Evolutionary conservation across 108 stramenopile species (phyloP), one percentile per base, ranked within the genome.

Genomic region (Nitzschia inconspicua): DNA sequence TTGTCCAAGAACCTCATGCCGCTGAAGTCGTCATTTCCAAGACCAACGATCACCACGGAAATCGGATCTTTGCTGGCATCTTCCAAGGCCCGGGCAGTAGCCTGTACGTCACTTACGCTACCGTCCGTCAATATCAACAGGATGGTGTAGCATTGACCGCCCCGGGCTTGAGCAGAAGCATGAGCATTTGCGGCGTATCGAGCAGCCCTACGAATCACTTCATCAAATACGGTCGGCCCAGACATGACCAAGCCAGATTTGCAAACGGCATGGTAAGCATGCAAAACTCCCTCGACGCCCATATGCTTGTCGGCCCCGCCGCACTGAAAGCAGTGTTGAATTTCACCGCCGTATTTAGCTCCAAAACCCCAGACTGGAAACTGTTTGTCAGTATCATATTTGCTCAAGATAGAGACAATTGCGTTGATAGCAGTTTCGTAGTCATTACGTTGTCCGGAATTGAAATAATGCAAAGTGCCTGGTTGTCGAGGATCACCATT

Each of bases 81-180:
- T 13, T 47, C 57, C n/a, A 90, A 47, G 22, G 51, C 32, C 39
- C 50, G 37, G 40, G 83, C 78, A 4, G 93, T 93, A n/a, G 75
- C 84, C 23, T 80, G 59, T 46, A 88, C 71, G 65, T 96, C 93
- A n/a, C 75, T 68, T 25, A 96, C 89, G 47, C 76, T 74, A 36
- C 95, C 95, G 50, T 96, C 95, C 0, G 95, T 94, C 40, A 96
- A 59, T 28, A 96, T 89, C 43, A 96, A 57, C 0, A 96, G 78
- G 36, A 96, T 73, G 4, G 80, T 80, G 61, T 96, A 94, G 65
- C 66, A 29, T 57, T 79, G 78, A 26, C 41, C 32, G 7, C 65
- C 68, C 9, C 19, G n/a, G n/a, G n/a, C n/a, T n/a, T n/a, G n/a
- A n/a, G n/a, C n/a, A n/a, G n/a, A n/a, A n/a, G n/a, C n/a, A n/a